Evolutionary conservation across 1,284 basidiomycete genomes (phyloP).

Genomic region (Xanthoconium separans): DNA sequence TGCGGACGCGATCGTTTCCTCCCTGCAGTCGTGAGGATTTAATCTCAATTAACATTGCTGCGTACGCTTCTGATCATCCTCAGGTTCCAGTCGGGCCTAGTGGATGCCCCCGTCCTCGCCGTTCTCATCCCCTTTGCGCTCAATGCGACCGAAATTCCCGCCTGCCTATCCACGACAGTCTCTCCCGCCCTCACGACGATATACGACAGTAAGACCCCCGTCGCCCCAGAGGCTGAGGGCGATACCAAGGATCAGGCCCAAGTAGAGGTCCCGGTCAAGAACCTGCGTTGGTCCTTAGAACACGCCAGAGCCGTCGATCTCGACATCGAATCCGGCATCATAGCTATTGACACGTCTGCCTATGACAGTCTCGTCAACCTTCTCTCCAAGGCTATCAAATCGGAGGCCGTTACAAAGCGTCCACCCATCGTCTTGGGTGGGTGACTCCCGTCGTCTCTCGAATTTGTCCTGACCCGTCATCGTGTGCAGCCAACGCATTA

Average conservation of each 20-base stretch:
- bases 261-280: slow-evolving; percentile 29
- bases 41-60: neutral
- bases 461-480: slow-evolving; percentile 9
- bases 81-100: slow-evolving; percentile 37
- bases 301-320: slow-evolving; percentile 66
- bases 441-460: slow-evolving; percentile 31
- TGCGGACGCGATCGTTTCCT: slow-evolving; percentile 12
- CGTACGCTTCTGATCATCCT: slow-evolving; percentile 8
- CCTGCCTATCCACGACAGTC: slow-evolving; percentile 38
- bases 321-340: slow-evolving; percentile 56
- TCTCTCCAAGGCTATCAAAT: slow-evolving; percentile 56
- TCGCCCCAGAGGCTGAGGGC: slow-evolving; percentile 28
- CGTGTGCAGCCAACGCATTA: slow-evolving; percentile 69
- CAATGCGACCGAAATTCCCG: slow-evolving; percentile 42
- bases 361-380: slow-evolving; percentile 78
- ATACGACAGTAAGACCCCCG: slow-evolving; percentile 48
- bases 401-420: slow-evolving; percentile 31
- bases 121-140: slow-evolving; percentile 58
- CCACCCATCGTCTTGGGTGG: slow-evolving; percentile 73
- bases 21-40: slow-evolving; percentile 21
- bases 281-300: slow-evolving; percentile 62
- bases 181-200: slow-evolving; percentile 55
- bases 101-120: slow-evolving; percentile 45
- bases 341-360: slow-evolving; percentile 44
- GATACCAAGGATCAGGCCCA: slow-evolving; percentile 12